Conservation (phyloP, 2,329 filamentous ascomycete species). For the Sporothrix schenckii region DNA sequence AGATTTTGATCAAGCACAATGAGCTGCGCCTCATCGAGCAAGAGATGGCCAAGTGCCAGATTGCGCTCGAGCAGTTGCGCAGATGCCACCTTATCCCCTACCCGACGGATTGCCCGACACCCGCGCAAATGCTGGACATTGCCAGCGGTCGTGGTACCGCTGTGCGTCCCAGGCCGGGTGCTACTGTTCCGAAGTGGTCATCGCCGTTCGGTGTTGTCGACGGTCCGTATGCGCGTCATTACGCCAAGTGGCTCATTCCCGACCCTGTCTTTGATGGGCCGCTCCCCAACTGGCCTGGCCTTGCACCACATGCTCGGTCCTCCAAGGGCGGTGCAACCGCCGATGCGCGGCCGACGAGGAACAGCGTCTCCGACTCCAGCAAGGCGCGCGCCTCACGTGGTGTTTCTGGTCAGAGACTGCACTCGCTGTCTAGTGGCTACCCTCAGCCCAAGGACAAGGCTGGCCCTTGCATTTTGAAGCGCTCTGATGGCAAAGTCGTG, state of each 20-base stretch:
- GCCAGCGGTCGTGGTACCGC: conserved; percentile 74
- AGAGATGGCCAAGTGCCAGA: conserved; percentile 92
- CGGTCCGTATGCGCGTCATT: conserved; percentile 91
- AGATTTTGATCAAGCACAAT: conserved; percentile 91
- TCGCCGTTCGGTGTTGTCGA: conserved; percentile 89
- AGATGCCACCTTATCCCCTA: conserved; percentile 92
- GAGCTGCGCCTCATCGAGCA: conserved; percentile 93
- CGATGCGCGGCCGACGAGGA: conserved; percentile 79
- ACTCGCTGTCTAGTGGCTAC: conserved; percentile 71
- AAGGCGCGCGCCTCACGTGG: conserved; percentile 57
- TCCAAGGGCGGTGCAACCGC: conserved; percentile 49
- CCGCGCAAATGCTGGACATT: conserved; percentile 69
- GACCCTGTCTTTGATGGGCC: conserved; percentile 82
- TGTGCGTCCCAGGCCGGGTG: conserved; percentile 63
- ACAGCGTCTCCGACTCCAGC: conserved; percentile 66
- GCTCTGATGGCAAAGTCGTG: conserved; percentile 81
- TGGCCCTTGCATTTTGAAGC: conserved; percentile 81
- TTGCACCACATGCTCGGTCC: conserved; percentile 47
- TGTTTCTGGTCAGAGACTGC: conserved; percentile 63
- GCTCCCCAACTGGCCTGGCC: conserved; percentile 51
- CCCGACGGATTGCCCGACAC: conserved; percentile 69
- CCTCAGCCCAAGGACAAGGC: conserved; percentile 76
- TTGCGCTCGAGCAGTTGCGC: conserved; percentile 89
- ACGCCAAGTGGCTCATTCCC: conserved; percentile 91
- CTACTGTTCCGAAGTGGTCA: conserved; percentile 72